A percentile compares a stretch with the other conserved stretches of the same genome.
Evolutionary conservation across 495 filamentous ascomycete species (phyloP).

Genomic region (Rusavskia elegans): DNA sequence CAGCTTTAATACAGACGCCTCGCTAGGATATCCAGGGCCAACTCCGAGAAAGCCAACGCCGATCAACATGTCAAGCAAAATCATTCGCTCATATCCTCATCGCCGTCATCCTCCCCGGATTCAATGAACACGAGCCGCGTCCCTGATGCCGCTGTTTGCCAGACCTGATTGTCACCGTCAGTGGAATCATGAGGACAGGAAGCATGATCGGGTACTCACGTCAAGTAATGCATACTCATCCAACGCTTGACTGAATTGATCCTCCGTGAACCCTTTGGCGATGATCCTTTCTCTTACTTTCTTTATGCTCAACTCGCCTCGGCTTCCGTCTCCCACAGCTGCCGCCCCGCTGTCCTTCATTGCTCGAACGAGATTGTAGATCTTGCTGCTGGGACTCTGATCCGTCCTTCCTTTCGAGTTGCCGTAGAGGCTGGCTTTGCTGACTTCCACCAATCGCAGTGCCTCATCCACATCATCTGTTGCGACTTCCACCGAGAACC

Average conservation of each 20-base stretch:
- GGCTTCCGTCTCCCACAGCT: slow-evolving; percentile 49
- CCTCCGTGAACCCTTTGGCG: slow-evolving; percentile 90
- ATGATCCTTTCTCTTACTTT: slow-evolving; percentile 79
- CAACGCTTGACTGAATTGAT: slow-evolving; percentile 72
- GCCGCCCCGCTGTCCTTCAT: slow-evolving; percentile 73
- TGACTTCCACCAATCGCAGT: slow-evolving; percentile 74
- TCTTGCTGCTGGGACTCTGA: slow-evolving; percentile 71
- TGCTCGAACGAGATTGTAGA: slow-evolving; percentile 80
- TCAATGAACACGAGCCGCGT: slow-evolving; percentile 73
- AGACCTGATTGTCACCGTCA: slow-evolving; percentile 44
- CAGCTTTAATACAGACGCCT: too few species aligned
- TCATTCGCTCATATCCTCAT: slow-evolving; percentile 29
- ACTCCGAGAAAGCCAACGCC: too few species aligned
- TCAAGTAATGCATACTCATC: slow-evolving; percentile 78
- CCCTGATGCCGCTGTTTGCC: slow-evolving; percentile 84
- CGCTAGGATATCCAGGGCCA: too few species aligned
- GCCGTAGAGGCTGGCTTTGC: slow-evolving; percentile 69
- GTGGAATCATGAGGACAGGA: slow-evolving; percentile 3
- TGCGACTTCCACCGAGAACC: slow-evolving; percentile 68
- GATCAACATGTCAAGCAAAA: too few species aligned
- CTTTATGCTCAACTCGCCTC: slow-evolving; percentile 69
- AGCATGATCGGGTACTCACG: slow-evolving; percentile 41
- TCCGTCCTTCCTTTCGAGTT: slow-evolving; percentile 46
- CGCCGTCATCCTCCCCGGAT: slow-evolving; percentile 34
- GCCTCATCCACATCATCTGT: slow-evolving; percentile 94